A percentile compares a stretch with the other conserved stretches of the same genome.
Evolutionary conservation across 1,284 basidiomycete genomes (phyloP).

Genomic region (Stereum hirsutum): DNA sequence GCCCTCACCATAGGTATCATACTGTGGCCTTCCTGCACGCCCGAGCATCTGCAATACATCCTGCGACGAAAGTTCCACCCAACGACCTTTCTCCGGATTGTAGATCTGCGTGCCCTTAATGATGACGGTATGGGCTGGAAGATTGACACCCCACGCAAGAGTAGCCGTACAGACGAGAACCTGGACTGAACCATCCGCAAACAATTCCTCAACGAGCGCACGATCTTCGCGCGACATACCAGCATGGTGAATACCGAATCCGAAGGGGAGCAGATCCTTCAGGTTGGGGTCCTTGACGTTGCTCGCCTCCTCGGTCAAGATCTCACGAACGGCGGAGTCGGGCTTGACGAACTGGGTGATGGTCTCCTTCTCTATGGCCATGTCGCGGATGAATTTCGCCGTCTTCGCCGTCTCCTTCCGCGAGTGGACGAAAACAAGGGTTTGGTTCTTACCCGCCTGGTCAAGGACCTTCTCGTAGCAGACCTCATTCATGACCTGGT

Average conservation of each 20-base stretch:
- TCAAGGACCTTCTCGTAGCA: conserved; percentile 98
- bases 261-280: conserved; percentile 89
- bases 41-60: conserved; percentile 99
- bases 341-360: conserved; percentile 93
- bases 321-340: conserved; percentile 83
- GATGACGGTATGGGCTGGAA: conserved; percentile 97
- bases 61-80: conserved; percentile 94
- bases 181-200: conserved; percentile 88
- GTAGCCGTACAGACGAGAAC: conserved; percentile 97
- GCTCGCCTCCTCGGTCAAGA: conserved; percentile 77
- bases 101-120: conserved; percentile 99
- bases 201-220: conserved; percentile 90
- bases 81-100: conserved; percentile 97
- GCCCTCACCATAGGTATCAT: conserved; percentile 95
- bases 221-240: conserved; percentile 96
- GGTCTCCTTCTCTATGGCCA: conserved; percentile 94
- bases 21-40: conserved; percentile 95
- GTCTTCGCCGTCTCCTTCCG: conserved; percentile 99
- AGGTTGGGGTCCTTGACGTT: conserved; percentile 83
- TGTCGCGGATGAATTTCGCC: conserved; percentile 89
- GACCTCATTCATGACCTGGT: conserved; percentile 98
- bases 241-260: conserved; percentile 98
- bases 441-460: conserved; percentile 86
- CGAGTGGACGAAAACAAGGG: conserved; percentile 95
- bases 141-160: conserved; percentile 98